Evolutionary conservation across 225 moss, liverwort and hornwort genomes (phyloP).

Genomic region (Neckera pumila): DNA sequence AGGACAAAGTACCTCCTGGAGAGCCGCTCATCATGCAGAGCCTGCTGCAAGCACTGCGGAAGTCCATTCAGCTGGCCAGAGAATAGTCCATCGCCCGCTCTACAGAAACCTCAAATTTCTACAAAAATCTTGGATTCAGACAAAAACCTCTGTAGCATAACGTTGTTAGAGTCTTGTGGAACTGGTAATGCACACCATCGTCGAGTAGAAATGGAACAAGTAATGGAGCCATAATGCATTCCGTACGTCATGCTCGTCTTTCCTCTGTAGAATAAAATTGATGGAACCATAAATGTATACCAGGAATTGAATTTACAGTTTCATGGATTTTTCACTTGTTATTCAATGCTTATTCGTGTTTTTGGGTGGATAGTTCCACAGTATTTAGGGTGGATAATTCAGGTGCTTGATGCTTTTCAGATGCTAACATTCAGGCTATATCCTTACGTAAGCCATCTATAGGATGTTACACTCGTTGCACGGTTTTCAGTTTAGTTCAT

Average conservation of each 20-base stretch:
- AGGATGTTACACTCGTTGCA: not conserved
- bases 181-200: not conserved
- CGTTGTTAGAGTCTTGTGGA: not conserved
- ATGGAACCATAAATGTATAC: not conserved
- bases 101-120: not conserved
- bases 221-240: not conserved
- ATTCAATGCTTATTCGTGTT: not conserved
- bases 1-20: slow-evolving; percentile 68
- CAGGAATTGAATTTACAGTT: not conserved
- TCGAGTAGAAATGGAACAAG: not conserved
- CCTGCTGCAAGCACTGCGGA: slow-evolving; percentile 66
- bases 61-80: slow-evolving; percentile 46
- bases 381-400: not conserved
- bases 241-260: not conserved
- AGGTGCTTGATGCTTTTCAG: not conserved
- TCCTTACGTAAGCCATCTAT: not conserved
- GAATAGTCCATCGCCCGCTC: not conserved
- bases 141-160: not conserved
- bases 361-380: not conserved
- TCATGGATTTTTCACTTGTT: not conserved
- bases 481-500: not conserved
- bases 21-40: slow-evolving; percentile 94
- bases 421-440: not conserved
- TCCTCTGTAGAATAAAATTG: not conserved
- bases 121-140: not conserved